Percentiles rank a stretch among this genome's conserved stretches.
Evolutionary conservation across 768 basidiomycete species (phyloP).

Genomic region (Lactarius indigo): DNA sequence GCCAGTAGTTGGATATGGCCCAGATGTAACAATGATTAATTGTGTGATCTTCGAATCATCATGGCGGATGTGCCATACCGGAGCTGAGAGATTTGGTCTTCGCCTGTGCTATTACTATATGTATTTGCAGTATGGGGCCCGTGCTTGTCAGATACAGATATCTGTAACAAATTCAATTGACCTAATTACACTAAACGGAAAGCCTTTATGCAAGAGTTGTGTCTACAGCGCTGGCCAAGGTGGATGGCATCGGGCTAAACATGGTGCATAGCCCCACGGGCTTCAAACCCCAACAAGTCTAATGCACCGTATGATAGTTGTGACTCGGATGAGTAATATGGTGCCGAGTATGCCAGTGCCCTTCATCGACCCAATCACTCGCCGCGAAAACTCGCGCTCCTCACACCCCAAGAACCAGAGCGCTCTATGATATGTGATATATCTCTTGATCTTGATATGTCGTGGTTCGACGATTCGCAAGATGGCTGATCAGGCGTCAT

Average conservation of each 20-base stretch:
- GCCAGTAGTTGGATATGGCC: neutral
- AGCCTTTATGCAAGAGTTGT: neutral
- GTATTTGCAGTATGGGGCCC: neutral
- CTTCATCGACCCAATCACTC: neutral
- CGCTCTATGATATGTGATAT: neutral
- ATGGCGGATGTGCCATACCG: neutral
- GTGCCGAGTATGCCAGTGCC: neutral
- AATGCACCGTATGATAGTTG: neutral
- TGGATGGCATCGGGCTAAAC: neutral
- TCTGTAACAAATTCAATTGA: no score
- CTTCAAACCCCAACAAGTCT: neutral
- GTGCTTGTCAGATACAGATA: neutral
- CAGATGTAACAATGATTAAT: neutral
- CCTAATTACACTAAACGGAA: no score
- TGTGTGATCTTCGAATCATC: neutral
- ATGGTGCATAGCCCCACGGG: neutral
- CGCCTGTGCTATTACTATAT: neutral
- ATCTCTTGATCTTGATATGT: neutral
- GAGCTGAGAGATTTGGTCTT: neutral
- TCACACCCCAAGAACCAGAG: neutral
- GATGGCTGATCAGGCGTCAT: neutral
- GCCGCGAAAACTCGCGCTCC: neutral
- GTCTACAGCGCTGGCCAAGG: neutral
- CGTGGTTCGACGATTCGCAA: neutral
- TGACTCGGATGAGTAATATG: neutral